Base-by-base conservation (phyloP, 495 filamentous ascomycete species). In the Lasiosphaeria hispida region DNA sequence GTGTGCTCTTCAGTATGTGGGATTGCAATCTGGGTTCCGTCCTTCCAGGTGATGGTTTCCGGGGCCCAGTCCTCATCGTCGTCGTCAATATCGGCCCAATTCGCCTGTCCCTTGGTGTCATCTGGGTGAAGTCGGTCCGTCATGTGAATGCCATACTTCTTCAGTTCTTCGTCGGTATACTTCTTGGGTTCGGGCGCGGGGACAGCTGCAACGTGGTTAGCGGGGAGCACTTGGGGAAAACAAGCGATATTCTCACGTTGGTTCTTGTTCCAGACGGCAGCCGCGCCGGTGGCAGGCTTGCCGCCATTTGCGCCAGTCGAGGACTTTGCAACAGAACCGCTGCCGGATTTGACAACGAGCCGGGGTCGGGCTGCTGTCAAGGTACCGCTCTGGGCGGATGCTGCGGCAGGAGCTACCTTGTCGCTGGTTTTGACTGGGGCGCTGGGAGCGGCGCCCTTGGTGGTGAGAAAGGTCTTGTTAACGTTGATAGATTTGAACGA, bases 41-140 rank as follows among this genome's bases (percentile, higher is more conserved):
- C 94, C 61, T 88, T 91, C 94, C 94, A 99, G 61, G 96, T 91
- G 58, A 97, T 96, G 7, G 88, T 87, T 60, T 97, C 92, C 0
- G 94, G 95, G 3, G 88, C 91, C 94, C 94, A 99, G 68, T 97
- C 92, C 55, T 97, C 94, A 68, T 97, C 92, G 61, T 99, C 94
- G 57, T 99, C 94, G 57, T 97, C 94, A 57, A 98, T 97, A 76
- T 99, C 94, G 14, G 95, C 94, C 94, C 94, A 99, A 13, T 91
- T 85, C 51, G 93, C 90, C 58, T 92, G 92, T 41, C 82, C 83
- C 39, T 60, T 69, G 11, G 85, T 83, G 59, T 84, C 83, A 65
- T 97, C 92, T 53, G 90, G 83, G 49, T 92, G 88, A 18, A 99
- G 85, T 53, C 94, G 85, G 41, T 85, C 95, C 9, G 94, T 95